Percentiles rank a stretch among this genome's conserved stretches.
Conservation (phyloP, 1,284 basidiomycete genomes). For the Cerioporus squamosus region DNA sequence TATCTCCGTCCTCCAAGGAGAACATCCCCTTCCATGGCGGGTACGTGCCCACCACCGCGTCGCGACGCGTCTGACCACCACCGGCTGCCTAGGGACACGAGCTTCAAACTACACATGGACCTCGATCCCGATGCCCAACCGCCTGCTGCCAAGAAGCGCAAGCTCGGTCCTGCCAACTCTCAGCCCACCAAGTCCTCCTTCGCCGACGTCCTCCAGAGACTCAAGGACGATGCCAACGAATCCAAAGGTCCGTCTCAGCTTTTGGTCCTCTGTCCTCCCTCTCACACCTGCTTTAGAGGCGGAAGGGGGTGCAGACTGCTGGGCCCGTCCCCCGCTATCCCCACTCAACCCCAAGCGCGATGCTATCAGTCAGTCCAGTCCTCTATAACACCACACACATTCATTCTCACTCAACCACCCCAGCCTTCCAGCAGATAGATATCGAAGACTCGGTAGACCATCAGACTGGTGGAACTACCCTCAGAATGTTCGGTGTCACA, state of each 20-base stretch:
- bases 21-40: constrained; percentile 34
- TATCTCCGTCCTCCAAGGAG: constrained; percentile 31
- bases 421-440: constrained; percentile 95
- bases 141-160: constrained; percentile 64
- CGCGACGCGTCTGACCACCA: no score
- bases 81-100: constrained; percentile 17
- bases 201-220: constrained; percentile 74
- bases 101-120: constrained; percentile 28
- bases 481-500: constrained; percentile 91
- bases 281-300: constrained; percentile 41
- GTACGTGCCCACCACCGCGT: constrained; percentile 5
- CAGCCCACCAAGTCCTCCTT: constrained; percentile 58
- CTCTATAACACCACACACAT: no score
- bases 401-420: not conserved
- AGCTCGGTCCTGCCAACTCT: constrained; percentile 47
- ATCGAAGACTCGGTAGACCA: constrained; percentile 75
- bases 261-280: not conserved
- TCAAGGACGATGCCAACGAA: constrained; percentile 70
- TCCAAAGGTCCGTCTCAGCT: constrained; percentile 42
- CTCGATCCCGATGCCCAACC: no score
- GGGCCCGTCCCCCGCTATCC: constrained; percentile 73
- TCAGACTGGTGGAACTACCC: constrained; percentile 47
- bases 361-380: constrained; percentile 52
- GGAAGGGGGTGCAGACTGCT: constrained; percentile 78
- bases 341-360: constrained; percentile 64